Percentiles rank a stretch among this genome's conserved stretches.
Evolutionary conservation across 2,329 filamentous ascomycete species (phyloP).

Genomic region (Ophiostoma sp.): DNA sequence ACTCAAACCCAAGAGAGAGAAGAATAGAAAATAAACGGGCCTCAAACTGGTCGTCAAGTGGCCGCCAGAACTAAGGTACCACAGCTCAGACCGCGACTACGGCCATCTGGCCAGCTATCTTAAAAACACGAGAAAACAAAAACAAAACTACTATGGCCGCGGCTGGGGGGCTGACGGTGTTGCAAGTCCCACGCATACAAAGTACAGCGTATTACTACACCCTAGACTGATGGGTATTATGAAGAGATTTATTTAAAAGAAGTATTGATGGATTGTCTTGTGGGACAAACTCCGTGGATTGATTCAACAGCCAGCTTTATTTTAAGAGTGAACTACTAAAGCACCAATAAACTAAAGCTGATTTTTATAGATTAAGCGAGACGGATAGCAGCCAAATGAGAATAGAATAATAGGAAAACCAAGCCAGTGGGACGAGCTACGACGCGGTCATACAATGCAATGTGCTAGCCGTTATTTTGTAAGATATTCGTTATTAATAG

Average conservation of each 20-base stretch:
- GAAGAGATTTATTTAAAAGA: background rate
- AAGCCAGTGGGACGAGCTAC: background rate
- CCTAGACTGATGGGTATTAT: background rate
- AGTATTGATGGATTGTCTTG: background rate
- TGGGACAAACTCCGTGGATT: no score
- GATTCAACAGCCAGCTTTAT: no score
- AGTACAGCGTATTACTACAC: background rate
- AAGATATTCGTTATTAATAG: background rate
- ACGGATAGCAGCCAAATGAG: background rate
- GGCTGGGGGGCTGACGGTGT: background rate
- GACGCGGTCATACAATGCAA: background rate
- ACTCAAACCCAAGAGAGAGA: background rate
- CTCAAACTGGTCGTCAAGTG: background rate
- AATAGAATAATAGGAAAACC: background rate
- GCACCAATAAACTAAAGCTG: background rate
- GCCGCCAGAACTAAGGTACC: background rate
- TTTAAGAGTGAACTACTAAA: no score
- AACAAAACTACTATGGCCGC: background rate
- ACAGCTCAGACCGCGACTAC: background rate
- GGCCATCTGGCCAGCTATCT: background rate
- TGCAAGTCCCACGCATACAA: background rate
- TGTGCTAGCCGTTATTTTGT: slow-evolving; percentile 7
- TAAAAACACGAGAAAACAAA: no score
- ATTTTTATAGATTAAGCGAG: background rate
- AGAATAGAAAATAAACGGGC: background rate